Evolutionary conservation across 2,329 filamentous ascomycete species (phyloP), one percentile per base, ranked within the genome.

Genomic region (Ophiostoma ips): DNA sequence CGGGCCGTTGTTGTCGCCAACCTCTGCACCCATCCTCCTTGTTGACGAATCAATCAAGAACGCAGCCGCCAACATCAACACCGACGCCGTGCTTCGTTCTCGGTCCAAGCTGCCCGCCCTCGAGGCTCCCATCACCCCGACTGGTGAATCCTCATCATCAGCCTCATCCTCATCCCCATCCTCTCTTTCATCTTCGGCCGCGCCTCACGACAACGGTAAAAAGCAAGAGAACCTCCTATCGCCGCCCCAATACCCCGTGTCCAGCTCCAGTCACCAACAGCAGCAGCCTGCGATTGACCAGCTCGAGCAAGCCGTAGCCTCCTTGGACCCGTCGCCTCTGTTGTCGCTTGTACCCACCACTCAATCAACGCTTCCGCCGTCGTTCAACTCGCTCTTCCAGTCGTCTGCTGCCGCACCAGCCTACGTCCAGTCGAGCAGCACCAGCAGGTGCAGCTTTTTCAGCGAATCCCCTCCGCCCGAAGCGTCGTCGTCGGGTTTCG

Each of bases 321-420:
- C n/a, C 30, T 18, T 21, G 8, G 47, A 41, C 6, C 15, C 51
- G 31, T 38, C 38, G 15, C 36, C 46, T 16, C 33, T 24, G 28
- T 41, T 47, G 2, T 38, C 50, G 12, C 33, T 45, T 11, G 19
- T 50, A 11, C 41, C 50, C 36, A 19, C 28, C n/a, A n/a, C n/a
- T n/a, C 46, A 36, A 15, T 30, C 37, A 15, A n/a, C 37, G 9
- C 49, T 34, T 65, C 76, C 75, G 50, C 77, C 76, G 54, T 72
- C 77, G 31, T 81, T 81, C 60, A 79, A 74, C 51, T 79, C 76
- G 53, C 72, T 80, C 64, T 79, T 75, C 63, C 66, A 67, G 55
- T 28, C 53, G 55, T 12, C 49, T 2, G 31, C 66, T 53, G 67
- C 71, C 50, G 75, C 76, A 38, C 76, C 77, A 55, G 75, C 76